phyloP scores from a whole-genome alignment of 2,329 filamentous ascomycete species.

The Shiraia bambusicola region DNA sequence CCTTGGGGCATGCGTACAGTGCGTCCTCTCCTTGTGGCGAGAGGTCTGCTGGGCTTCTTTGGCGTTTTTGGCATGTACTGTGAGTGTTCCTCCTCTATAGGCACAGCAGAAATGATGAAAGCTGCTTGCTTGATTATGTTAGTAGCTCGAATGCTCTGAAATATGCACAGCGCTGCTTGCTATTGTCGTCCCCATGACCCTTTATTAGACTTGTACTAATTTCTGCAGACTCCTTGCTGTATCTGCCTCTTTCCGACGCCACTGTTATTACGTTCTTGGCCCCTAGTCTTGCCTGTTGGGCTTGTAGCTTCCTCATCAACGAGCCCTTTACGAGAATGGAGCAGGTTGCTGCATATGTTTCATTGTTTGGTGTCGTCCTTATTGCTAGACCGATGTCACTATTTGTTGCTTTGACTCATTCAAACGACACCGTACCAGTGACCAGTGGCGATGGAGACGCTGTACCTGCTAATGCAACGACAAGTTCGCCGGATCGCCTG shows the following conservation, averaged over 20 bases:
- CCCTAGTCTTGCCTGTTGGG: slow-evolving; percentile 75
- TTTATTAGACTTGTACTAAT: slow-evolving; percentile 23
- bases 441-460: slow-evolving; percentile 38
- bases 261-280: slow-evolving; percentile 87
- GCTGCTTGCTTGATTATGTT: neutral
- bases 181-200: slow-evolving; percentile 4
- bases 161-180: neutral
- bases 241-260: slow-evolving; percentile 81
- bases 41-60: slow-evolving; percentile 72
- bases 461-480: slow-evolving; percentile 34
- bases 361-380: slow-evolving; percentile 75
- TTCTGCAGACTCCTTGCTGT: slow-evolving; percentile 62
- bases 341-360: slow-evolving; percentile 73
- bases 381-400: slow-evolving; percentile 72
- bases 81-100: slow-evolving; percentile 42
- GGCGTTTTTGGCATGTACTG: slow-evolving; percentile 77
- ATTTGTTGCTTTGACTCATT: slow-evolving; percentile 45
- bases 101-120: slow-evolving; percentile 5
- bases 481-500: slow-evolving; percentile 17
- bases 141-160: neutral
- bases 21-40: slow-evolving; percentile 64
- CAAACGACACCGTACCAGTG: slow-evolving; percentile 26
- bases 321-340: slow-evolving; percentile 79
- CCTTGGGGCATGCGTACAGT: slow-evolving; percentile 70
- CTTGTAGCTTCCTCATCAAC: slow-evolving; percentile 72